Evolutionary conservation across 1,139 yeast genomes (phyloP), one percentile per base, ranked within the genome.

Genomic region (Fermentozyma sake): DNA sequence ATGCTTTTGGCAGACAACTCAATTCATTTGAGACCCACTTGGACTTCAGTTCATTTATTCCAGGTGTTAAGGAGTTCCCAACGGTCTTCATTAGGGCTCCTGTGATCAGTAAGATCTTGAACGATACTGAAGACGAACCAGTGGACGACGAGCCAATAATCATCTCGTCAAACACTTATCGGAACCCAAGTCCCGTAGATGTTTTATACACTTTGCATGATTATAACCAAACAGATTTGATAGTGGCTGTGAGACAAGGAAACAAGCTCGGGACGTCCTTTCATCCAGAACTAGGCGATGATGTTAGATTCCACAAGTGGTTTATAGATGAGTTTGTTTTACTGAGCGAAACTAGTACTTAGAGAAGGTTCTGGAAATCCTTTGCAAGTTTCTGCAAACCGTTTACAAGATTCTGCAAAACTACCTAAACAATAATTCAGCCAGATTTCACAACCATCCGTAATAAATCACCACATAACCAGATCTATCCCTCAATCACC

Each of bases 11-110:
- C 1, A 59, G 94, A 35, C 94, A 84, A 48, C 51, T 78, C 18
- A 82, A 81, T 37, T 78, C 86, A 13, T 84, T 84, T 41, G 67
- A 64, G 12, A 52, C 64, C 23, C 41, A 46, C 1, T 57, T 82
- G 31, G 76, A 74, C 39, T 66, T 72, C 50, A 53, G 68, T 9
- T 46, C 55, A 2, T 74, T 75, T 35, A 67, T 76, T 11, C 56
- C 55, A 2, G 63, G 58, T 3, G 44, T 58, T 12, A 42, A 37
- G 7, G 54, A 53, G 14, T 81, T 79, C 42, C 74, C 72, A 3
- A 68, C 86, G 3, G 72, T 79, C 1, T 84, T 84, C 48, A 84
- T 84, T 24, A 60, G 95, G 25, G 94, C 94, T 0, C 95, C 95
- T 0, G 79, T 80, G 2, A 78, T 83, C 6, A 65, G 71, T 14